Evolutionary conservation across 805 yeast species (phyloP), one percentile per base, ranked within the genome.

Genomic region (Saitoella complicata): DNA sequence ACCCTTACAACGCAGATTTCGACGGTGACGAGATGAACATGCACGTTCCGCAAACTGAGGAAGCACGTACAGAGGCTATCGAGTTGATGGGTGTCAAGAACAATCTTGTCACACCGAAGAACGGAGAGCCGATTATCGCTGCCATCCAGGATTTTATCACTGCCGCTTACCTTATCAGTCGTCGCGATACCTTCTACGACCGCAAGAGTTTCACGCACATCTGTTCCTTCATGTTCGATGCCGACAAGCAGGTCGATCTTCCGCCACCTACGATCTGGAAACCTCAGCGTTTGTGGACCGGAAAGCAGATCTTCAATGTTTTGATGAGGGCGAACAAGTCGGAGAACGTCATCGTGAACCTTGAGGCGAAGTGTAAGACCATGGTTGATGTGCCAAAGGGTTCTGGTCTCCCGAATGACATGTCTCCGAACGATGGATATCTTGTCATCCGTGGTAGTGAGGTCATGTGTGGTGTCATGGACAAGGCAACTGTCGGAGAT

Each of bases 21-120:
- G 98, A 91, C 63, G 98, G 98, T 65, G 98, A 91, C 65, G 98
- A 91, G 63, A 91, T 91, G 98, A 91, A 91, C 62, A 69, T 91
- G 58, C 98, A 91, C 60, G 98, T 91, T 40, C 98, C 98, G 1
- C 99, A 91, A 63, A 91, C 97, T 1, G 97, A 91, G 64, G 98
- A 91, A 63, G 97, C 98, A 1, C 70, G 98, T 52, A 94, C 97
- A 0, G 99, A 91, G 63, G 98, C 98, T n/a, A 85, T 88, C 63
- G 83, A 82, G 57, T 70, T 91, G 58, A 91, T 91, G 99, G 98
- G 97, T 45, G 98, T 91, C 38, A 91, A 91, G 56, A 82, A 87
- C 58, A 91, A 91, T 59, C 68, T 91, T 51, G 71, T 91, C 53
- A 91, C 98, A 1, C 99, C 99, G 7, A 84, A 87, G 58, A 83